Conservation (phyloP, 768 basidiomycete species). For the Lentinula sp. region DNA sequence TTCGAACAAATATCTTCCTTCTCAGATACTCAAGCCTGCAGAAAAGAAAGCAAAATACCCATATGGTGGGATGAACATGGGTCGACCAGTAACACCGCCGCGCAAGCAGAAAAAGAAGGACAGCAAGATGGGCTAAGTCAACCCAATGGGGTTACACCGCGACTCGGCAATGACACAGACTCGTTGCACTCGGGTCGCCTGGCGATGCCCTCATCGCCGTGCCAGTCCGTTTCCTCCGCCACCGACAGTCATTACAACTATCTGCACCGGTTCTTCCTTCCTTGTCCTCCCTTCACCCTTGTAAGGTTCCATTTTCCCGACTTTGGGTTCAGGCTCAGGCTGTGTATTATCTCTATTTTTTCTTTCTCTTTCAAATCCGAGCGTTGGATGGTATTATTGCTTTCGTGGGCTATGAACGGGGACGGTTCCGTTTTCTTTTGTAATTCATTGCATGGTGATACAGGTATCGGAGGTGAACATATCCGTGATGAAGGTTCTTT, state of each 20-base stretch:
- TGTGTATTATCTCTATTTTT: constrained; percentile 2
- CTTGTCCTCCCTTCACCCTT: neutral
- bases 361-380: neutral
- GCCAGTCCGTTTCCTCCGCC: neutral
- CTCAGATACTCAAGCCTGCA: constrained; percentile 94
- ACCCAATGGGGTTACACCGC: constrained; percentile 9
- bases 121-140: constrained; percentile 48
- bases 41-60: constrained; percentile 97
- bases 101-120: constrained; percentile 98
- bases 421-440: neutral
- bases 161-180: neutral
- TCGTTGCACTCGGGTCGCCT: neutral
- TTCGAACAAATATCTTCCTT: neutral
- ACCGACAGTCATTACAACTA: neutral
- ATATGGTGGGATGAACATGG: constrained; percentile 82
- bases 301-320: neutral
- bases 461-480: neutral
- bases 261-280: neutral
- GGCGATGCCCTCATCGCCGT: neutral
- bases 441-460: neutral
- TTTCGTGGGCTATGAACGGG: neutral
- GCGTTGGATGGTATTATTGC: neutral
- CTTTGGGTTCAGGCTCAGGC: constrained; percentile 1
- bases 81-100: constrained; percentile 88
- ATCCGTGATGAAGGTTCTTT: neutral